Evolutionary conservation across 805 yeast species (phyloP), one percentile per base, ranked within the genome.

Genomic region (Candida montana): DNA sequence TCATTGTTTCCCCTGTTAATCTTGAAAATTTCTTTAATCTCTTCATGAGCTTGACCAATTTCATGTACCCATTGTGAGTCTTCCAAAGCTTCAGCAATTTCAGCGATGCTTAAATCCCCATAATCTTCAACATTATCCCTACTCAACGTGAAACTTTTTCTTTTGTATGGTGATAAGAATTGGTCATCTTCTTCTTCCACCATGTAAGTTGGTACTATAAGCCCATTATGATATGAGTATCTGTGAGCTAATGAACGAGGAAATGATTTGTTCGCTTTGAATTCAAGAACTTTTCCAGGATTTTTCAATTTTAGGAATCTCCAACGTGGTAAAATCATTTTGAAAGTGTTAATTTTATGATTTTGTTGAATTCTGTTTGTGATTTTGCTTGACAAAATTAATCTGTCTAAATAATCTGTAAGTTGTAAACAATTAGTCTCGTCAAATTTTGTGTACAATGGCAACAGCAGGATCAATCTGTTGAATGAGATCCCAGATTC

Each of bases 391-490:
- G 75, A 55, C 16, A 78, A 63, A 42, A 81, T 72, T 33, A 82
- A 64, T 45, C 86, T 64, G 40, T 80, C 83, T 49, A 84, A 69
- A 55, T 76, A 83, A 48, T 83, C 88, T 47, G 79, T 80, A 55
- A 84, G 69, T 37, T 81, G 81, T 48, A 87, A 67, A 59, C 95
- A 86, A 48, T 80, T 81, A 37, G 83, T 79, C 17, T 86, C 81
- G 48, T 86, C 83, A 64, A 88, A 85, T 35, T 81, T 70, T 2
- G 83, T 76, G 61, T 87, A 88, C 35, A 86, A 68, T 0, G 96
- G 95, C 29, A 89, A 68, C 50, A 77, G 80, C 24, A 77, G 61
- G 29, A 90, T 59, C 15, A 87, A 56, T 39, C 79, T 67, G 11
- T 75, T 70, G 61, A 88, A 88, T 4, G 80, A 69, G 8, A 88